Conservation (phyloP, 148 eudicot species). For the Camellia lanceoleosa region DNA sequence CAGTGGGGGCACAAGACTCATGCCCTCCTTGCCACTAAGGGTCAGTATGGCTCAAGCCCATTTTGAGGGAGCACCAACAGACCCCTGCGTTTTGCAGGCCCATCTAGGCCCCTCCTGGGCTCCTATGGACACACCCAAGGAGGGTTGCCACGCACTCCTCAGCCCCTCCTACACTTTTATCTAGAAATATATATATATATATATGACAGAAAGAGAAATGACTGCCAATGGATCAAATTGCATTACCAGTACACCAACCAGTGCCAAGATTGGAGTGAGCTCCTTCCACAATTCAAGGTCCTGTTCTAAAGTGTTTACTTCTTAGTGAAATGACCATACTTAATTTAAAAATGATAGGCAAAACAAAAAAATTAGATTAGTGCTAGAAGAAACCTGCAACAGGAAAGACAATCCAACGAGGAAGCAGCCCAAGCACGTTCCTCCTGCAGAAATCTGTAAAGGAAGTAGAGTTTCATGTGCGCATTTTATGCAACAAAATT, state of each 20-base stretch:
- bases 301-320: conserved; percentile 29
- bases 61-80: too few relatives aligned
- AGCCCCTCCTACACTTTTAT: too few relatives aligned
- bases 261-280: conserved; percentile 55
- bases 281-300: conserved; percentile 43
- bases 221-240: neutral
- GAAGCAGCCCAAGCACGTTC: conserved; percentile 72
- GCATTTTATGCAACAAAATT: neutral
- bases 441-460: conserved; percentile 75
- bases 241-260: conserved; percentile 70
- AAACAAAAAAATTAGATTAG: neutral
- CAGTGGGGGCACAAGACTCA: too few relatives aligned
- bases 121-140: too few relatives aligned
- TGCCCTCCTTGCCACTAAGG: too few relatives aligned
- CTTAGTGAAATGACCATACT: neutral
- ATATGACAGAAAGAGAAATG: neutral
- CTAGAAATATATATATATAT: too few relatives aligned
- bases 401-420: conserved; percentile 58
- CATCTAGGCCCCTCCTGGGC: too few relatives aligned
- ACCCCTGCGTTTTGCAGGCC: too few relatives aligned
- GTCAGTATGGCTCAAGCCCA: too few relatives aligned
- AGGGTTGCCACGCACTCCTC: too few relatives aligned
- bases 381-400: conserved; percentile 49
- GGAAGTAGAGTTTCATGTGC: conserved; percentile 2
- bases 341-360: neutral